phyloP scores from a whole-genome alignment of 2,329 filamentous ascomycete genomes.

The Scolecobasidium constrictum region DNA sequence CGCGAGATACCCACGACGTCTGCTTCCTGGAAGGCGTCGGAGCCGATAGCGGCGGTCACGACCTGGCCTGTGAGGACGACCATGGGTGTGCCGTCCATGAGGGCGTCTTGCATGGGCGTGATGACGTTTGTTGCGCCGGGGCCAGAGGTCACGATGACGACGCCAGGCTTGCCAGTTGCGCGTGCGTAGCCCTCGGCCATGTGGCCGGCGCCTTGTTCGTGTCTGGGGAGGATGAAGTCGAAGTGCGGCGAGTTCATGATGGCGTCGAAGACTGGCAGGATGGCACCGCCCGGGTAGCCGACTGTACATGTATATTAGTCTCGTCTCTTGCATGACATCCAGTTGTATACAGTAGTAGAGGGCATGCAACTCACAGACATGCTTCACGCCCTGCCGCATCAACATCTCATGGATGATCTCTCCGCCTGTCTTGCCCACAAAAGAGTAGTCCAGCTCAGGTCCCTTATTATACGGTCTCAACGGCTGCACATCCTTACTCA shows the following conservation, averaged over 20 bases:
- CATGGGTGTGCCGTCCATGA: slow-evolving; percentile 91
- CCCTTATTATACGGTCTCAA: slow-evolving; percentile 34
- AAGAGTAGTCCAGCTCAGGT: slow-evolving; percentile 46
- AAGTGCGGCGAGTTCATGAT: slow-evolving; percentile 98
- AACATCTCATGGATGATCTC: slow-evolving; percentile 99
- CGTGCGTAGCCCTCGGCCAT: slow-evolving; percentile 98
- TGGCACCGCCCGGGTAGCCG: slow-evolving; percentile 83
- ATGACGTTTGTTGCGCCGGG: slow-evolving; percentile 95
- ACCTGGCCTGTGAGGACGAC: slow-evolving; percentile 96
- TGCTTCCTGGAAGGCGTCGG: slow-evolving; percentile 93
- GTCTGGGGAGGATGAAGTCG: slow-evolving; percentile 86
- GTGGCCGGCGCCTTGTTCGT: slow-evolving; percentile 96
- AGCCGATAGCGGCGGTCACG: slow-evolving; percentile 77
- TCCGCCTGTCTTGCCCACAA: slow-evolving; percentile 90
- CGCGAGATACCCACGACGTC: slow-evolving; percentile 90
- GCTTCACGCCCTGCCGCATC: slow-evolving; percentile 82
- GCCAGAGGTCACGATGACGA: slow-evolving; percentile 92
- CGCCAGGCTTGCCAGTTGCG: slow-evolving; percentile 85
- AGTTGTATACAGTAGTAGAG: too few species aligned
- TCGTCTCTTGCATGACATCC: neutral
- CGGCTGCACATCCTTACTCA: slow-evolving; percentile 33
- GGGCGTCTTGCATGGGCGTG: slow-evolving; percentile 90
- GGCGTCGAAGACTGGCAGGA: slow-evolving; percentile 95
- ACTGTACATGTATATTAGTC: too few species aligned
- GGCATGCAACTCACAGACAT: slow-evolving; percentile 69